Evolutionary conservation across 2,329 filamentous ascomycete genomes (phyloP), one percentile per base, ranked within the genome.

Genomic region (Beauveria asiatica): DNA sequence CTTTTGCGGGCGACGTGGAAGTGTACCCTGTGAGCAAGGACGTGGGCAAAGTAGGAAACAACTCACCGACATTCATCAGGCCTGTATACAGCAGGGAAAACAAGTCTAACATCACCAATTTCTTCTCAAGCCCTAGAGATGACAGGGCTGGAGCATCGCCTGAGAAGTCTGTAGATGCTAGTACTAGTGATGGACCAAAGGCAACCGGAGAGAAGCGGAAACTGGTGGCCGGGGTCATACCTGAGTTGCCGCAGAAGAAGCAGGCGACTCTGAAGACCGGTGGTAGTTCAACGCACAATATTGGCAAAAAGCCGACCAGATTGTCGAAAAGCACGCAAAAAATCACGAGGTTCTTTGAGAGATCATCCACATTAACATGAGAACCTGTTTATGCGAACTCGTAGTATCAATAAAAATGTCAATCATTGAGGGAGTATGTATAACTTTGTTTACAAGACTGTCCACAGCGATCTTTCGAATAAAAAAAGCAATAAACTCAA

Each of bases 11-110:
- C 5, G 87, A 90, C 59, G 76, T 99, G 9, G 90, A 95, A 59
- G 86, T 89, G 57, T 97, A 96, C 70, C 86, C 88, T 0, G 94
- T 99, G 2, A 85, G 81, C 67, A 89, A 90, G 70, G 92, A 94
- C 4, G 93, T 97, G 0, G 92, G 92, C 0, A 97, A 96, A 74
- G 92, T 96, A 0, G 92, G 93, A 6, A 96, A 96, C 66, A 89
- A 96, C 71, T 95, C 89, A 21, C 85, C 90, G 0, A 82, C 81
- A 0, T 96, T 97, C 68, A 81, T 97, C 49, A 78, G 96, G 1
- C 93, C 93, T 0, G 75, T 97, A 39, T 82, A 89, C 67, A 95
- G 89, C 73, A 86, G 84, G 64, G 89, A 92, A 68, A 97, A 97
- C 72, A 97, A 95, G 76, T 85, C 82, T 54, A 97, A 94, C 65